Evolutionary conservation across 257 asterid genomes (phyloP).

Genomic region (Fraxinus quadrangulata): DNA sequence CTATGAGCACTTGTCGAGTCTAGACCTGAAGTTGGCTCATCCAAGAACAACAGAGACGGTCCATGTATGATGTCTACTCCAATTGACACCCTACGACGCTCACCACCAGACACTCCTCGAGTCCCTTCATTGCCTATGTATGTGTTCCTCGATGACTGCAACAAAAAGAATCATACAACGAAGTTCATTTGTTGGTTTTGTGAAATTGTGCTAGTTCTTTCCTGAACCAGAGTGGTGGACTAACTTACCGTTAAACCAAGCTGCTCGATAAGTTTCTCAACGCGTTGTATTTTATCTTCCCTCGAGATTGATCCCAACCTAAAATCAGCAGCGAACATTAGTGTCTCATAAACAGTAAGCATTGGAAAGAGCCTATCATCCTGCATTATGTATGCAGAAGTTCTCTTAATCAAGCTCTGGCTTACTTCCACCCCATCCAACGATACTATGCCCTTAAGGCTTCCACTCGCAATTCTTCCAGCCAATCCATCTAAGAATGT

Average conservation of each 20-base stretch:
- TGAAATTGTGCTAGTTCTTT: neutral
- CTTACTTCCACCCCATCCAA: constrained; percentile 63
- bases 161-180: neutral
- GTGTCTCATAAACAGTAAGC: constrained; percentile 85
- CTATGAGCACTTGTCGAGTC: constrained; percentile 91
- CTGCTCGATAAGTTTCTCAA: constrained; percentile 61
- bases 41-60: constrained; percentile 70
- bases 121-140: constrained; percentile 94
- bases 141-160: constrained; percentile 69
- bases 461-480: constrained; percentile 77
- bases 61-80: constrained; percentile 89
- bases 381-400: constrained; percentile 67
- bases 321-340: constrained; percentile 87
- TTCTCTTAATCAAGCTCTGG: constrained; percentile 60
- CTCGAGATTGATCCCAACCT: constrained; percentile 54
- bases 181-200: neutral
- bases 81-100: constrained; percentile 82
- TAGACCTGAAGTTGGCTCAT: constrained; percentile 87
- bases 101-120: constrained; percentile 87
- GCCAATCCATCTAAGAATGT: constrained; percentile 79
- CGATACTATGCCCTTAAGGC: constrained; percentile 61
- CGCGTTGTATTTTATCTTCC: constrained; percentile 52
- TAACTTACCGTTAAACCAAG: constrained; percentile 70
- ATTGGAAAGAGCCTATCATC: constrained; percentile 74
- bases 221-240: too few species aligned